Conservation (phyloP, 768 basidiomycete species). For the Agaricus subrufescens region DNA sequence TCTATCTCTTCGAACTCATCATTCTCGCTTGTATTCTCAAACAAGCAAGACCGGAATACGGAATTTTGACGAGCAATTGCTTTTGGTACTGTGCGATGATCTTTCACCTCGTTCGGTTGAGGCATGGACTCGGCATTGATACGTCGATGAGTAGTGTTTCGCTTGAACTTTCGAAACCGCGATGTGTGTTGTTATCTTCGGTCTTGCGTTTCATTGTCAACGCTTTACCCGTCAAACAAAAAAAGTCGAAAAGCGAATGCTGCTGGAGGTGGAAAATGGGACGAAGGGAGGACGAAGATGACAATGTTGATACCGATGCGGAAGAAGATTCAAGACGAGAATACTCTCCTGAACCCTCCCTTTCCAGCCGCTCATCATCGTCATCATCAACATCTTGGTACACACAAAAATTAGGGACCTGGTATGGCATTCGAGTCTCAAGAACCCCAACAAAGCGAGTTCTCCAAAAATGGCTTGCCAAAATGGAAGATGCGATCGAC, state of each 20-base stretch:
- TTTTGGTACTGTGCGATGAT: constrained; percentile 7
- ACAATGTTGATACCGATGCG: neutral
- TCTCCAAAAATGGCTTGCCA: neutral
- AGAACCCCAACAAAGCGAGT: neutral
- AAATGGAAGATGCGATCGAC: neutral
- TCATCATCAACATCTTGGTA: neutral
- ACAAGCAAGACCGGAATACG: neutral
- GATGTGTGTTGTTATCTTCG: neutral
- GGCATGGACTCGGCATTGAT: neutral
- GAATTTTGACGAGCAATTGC: neutral
- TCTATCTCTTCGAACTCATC: constrained; percentile 1
- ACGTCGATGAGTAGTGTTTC: neutral
- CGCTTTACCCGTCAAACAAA: neutral
- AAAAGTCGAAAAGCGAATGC: neutral
- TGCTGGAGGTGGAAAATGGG: neutral
- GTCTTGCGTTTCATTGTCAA: neutral
- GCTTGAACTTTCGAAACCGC: neutral
- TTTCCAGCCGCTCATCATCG: neutral
- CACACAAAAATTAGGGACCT: constrained; percentile 2
- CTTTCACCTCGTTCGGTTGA: constrained; percentile 2
- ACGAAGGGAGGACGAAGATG: neutral
- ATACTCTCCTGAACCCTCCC: neutral
- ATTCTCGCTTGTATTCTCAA: constrained; percentile 2
- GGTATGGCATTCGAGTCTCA: neutral
- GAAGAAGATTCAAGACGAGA: neutral